Conservation (phyloP, 2,329 filamentous ascomycete species). For the Sphaerostilbella broomeana region DNA sequence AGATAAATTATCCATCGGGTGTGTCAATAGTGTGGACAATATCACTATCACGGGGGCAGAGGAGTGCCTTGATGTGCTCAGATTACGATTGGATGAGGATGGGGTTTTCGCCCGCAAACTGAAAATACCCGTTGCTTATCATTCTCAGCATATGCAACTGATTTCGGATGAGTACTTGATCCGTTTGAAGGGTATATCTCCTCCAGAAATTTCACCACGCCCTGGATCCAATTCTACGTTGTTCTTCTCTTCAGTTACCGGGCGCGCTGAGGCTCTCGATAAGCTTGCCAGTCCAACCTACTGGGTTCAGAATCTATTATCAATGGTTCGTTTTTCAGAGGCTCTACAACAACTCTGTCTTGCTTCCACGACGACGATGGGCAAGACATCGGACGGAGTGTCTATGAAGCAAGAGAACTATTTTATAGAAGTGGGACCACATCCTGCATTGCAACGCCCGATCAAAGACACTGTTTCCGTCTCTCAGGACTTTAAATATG, state of each 20-base stretch:
- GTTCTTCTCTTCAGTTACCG: constrained; percentile 19
- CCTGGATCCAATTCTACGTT: too few relatives aligned
- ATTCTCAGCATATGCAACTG: constrained; percentile 7
- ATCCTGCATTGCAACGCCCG: not conserved
- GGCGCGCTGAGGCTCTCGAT: not conserved
- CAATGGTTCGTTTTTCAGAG: constrained; percentile 19
- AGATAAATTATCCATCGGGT: constrained; percentile 6
- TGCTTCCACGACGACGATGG: too few relatives aligned
- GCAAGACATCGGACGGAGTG: not conserved
- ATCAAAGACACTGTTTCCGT: not conserved
- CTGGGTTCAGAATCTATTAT: constrained; percentile 18
- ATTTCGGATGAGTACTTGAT: constrained; percentile 10
- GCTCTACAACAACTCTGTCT: too few relatives aligned
- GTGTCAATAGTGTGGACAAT: constrained; percentile 7
- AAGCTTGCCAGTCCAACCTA: constrained; percentile 1
- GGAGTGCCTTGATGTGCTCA: constrained; percentile 1
- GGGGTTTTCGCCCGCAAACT: constrained; percentile 9
- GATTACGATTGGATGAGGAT: not conserved
- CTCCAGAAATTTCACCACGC: too few relatives aligned
- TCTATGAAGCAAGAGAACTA: not conserved
- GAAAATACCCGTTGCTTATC: constrained; percentile 7
- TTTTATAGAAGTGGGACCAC: not conserved
- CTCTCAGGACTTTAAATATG: too few relatives aligned
- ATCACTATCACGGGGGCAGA: constrained; percentile 6
- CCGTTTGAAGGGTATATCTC: too few relatives aligned